phyloP scores from a whole-genome alignment of 768 basidiomycete genomes.

The Gymnopilus dilepis region DNA sequence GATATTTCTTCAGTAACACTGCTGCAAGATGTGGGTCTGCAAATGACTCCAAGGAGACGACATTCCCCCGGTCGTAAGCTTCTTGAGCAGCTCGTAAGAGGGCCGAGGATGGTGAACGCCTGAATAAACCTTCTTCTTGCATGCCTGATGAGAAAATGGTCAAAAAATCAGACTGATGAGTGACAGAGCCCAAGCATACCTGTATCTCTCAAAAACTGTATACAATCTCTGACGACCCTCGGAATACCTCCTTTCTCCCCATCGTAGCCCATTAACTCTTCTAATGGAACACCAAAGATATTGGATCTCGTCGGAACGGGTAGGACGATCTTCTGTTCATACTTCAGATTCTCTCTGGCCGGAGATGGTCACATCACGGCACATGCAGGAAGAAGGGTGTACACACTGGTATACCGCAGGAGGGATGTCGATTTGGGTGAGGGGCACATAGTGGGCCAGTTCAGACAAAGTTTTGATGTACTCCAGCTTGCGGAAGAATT shows the following conservation, averaged over 20 bases:
- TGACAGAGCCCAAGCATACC: constrained; percentile 39
- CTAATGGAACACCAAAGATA: constrained; percentile 81
- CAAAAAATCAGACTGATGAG: neutral
- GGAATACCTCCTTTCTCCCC: constrained; percentile 88
- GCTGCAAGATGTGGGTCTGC: constrained; percentile 82
- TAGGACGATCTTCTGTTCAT: constrained; percentile 70
- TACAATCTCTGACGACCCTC: constrained; percentile 76
- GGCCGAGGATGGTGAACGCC: constrained; percentile 77
- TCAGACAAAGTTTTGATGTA: constrained; percentile 82
- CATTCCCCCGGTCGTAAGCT: constrained; percentile 80
- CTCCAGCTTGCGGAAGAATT: constrained; percentile 85
- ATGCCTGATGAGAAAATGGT: constrained; percentile 45
- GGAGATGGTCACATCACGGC: neutral
- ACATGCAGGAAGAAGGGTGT: neutral
- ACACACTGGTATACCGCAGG: constrained; percentile 83
- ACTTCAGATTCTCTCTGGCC: constrained; percentile 76
- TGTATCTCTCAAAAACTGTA: constrained; percentile 69
- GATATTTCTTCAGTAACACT: constrained; percentile 84
- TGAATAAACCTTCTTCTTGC: constrained; percentile 79
- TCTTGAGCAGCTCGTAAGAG: constrained; percentile 77
- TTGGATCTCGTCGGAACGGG: constrained; percentile 65
- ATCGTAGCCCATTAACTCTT: constrained; percentile 82
- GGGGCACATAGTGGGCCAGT: constrained; percentile 74
- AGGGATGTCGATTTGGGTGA: constrained; percentile 88
- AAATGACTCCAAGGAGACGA: constrained; percentile 79